phyloP scores from a whole-genome alignment of 1,284 basidiomycete genomes.

The Lentinula novae-zelandiae region DNA sequence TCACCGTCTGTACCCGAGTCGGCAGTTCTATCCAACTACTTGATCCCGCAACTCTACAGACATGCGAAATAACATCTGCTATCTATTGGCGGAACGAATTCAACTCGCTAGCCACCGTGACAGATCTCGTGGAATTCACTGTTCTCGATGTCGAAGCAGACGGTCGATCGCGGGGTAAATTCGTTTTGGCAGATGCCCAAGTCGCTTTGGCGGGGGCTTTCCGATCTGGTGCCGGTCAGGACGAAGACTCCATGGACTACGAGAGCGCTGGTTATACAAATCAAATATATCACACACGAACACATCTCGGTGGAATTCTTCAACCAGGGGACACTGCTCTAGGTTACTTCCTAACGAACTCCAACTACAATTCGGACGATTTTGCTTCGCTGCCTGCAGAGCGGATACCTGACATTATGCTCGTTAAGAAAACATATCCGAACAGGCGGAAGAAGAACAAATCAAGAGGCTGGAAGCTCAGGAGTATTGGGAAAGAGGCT shows the following conservation, averaged over 20 bases:
- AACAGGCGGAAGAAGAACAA: conserved; percentile 90
- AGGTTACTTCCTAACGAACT: conserved; percentile 85
- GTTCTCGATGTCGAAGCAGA: conserved; percentile 93
- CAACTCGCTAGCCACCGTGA: conserved; percentile 75
- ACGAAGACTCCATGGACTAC: conserved; percentile 53
- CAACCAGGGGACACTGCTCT: conserved; percentile 94
- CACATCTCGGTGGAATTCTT: conserved; percentile 91
- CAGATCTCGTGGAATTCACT: conserved; percentile 92
- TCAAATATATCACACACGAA: conserved; percentile 94
- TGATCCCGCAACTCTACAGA: conserved; percentile 85
- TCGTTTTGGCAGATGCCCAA: conserved; percentile 90
- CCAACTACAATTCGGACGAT: conserved; percentile 92
- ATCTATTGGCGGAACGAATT: conserved; percentile 93
- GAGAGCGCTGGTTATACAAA: conserved; percentile 52
- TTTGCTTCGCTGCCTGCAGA: conserved; percentile 75
- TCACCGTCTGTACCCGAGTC: conserved; percentile 87
- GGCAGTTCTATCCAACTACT: conserved; percentile 91
- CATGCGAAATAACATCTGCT: conserved; percentile 77
- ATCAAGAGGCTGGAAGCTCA: conserved; percentile 84
- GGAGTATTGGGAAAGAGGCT: conserved; percentile 92
- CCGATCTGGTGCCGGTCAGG: conserved; percentile 49
- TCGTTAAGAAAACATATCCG: conserved; percentile 96
- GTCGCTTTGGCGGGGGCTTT: conserved; percentile 86
- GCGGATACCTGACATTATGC: conserved; percentile 86
- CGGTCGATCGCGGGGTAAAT: conserved; percentile 66